Percentiles rank a stretch among this genome's conserved stretches.
Evolutionary conservation across 768 basidiomycete genomes (phyloP).

Genomic region (Heimioporus sp.): DNA sequence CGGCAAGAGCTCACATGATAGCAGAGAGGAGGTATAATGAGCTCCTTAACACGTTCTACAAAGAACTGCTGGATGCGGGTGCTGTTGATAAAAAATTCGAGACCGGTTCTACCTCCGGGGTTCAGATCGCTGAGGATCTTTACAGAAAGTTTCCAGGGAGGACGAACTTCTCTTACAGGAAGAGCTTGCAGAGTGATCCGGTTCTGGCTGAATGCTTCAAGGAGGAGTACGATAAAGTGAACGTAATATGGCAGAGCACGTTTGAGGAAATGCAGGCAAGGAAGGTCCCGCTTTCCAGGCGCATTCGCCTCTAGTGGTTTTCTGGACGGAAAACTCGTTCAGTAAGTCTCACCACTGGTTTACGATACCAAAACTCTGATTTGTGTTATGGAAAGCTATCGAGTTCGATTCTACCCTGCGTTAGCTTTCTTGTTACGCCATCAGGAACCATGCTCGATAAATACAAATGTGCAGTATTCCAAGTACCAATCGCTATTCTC

Average conservation of each 20-base stretch:
- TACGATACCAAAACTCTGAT: no score
- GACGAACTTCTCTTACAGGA: slow-evolving; percentile 17
- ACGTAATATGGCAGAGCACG: slow-evolving; percentile 10
- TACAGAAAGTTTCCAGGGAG: not conserved
- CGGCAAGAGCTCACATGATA: slow-evolving; percentile 11
- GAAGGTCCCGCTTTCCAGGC: slow-evolving; percentile 15
- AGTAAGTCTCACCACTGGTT: not conserved
- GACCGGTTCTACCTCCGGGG: not conserved
- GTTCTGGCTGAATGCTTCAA: slow-evolving; percentile 7
- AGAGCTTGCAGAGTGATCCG: slow-evolving; percentile 16
- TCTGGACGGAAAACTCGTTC: slow-evolving; percentile 4
- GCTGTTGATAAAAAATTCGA: slow-evolving; percentile 1
- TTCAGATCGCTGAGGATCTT: not conserved
- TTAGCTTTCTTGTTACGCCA: not conserved
- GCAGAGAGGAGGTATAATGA: slow-evolving; percentile 19
- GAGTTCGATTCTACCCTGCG: not conserved
- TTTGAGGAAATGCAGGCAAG: slow-evolving; percentile 20
- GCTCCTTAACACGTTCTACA: slow-evolving; percentile 28
- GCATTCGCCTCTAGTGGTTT: slow-evolving; percentile 8
- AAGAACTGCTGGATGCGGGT: not conserved
- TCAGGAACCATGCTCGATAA: no score
- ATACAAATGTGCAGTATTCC: no score
- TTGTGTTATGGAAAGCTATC: slow-evolving; percentile 5
- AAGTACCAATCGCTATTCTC: no score
- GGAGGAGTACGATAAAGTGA: slow-evolving; percentile 11